Evolutionary conservation across 371 early-diverging fungal genomes (phyloP).

Genomic region (Choanephora cucurbitarum): DNA sequence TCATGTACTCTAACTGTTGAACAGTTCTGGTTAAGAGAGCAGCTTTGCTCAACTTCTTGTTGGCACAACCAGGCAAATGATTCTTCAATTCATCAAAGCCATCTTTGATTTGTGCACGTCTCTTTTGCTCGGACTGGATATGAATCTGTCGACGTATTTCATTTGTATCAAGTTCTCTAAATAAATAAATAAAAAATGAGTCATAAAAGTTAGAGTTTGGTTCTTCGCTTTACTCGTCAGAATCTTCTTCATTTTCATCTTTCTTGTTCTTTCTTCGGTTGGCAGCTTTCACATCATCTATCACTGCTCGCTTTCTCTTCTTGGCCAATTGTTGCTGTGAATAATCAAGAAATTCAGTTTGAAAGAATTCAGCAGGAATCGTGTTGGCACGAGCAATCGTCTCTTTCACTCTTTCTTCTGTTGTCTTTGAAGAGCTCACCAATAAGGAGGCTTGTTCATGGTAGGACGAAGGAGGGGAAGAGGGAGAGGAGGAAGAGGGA

Average conservation of each 20-base stretch:
- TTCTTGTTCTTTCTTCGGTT: conserved; percentile 9
- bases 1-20: conserved; percentile 31
- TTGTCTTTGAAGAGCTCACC: not conserved
- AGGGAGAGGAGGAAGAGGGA: no score
- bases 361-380: conserved; percentile 43
- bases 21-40: conserved; percentile 35
- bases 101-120: conserved; percentile 36
- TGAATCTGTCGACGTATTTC: conserved; percentile 36
- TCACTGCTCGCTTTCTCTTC: conserved; percentile 27
- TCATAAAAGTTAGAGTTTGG: no score
- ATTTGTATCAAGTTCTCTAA: conserved; percentile 8
- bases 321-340: conserved; percentile 28
- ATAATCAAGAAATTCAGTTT: conserved; percentile 48
- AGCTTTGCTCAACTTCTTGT: conserved; percentile 47
- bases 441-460: not conserved
- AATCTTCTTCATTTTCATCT: conserved; percentile 10
- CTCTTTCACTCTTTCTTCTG: conserved; percentile 28
- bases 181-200: conserved; percentile 1
- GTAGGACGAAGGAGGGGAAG: not conserved
- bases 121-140: conserved; percentile 38
- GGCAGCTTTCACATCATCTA: conserved; percentile 20
- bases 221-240: conserved; percentile 6
- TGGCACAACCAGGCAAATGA: conserved; percentile 30
- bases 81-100: conserved; percentile 32
- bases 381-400: conserved; percentile 46